Conservation (phyloP, 2,329 filamentous ascomycete genomes). For the Aspergillus persii region DNA sequence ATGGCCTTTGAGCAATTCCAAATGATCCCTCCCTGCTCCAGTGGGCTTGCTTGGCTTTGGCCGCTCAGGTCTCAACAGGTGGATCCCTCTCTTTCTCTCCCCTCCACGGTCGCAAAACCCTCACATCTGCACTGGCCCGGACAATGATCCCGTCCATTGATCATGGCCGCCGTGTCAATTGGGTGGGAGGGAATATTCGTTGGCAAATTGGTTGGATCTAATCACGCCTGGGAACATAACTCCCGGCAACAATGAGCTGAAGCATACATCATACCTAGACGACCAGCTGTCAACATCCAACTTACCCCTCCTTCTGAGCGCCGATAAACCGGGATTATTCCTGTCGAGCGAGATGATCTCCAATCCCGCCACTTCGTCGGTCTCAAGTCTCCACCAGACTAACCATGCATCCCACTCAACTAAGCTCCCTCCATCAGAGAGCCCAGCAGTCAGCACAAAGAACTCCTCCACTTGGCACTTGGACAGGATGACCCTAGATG, state of each 20-base stretch:
- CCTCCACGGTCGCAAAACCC: background rate
- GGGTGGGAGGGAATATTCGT: background rate
- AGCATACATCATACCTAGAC: background rate
- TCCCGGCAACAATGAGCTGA: background rate
- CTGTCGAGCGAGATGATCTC: background rate
- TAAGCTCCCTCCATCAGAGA: background rate
- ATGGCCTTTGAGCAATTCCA: background rate
- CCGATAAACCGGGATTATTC: background rate
- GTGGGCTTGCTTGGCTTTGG: background rate
- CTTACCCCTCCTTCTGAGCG: background rate
- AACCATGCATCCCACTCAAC: background rate
- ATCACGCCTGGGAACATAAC: background rate
- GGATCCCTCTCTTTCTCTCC: background rate
- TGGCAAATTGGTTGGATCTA: background rate
- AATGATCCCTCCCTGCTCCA: background rate
- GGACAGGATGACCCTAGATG: background rate
- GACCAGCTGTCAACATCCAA: background rate
- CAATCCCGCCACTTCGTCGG: background rate
- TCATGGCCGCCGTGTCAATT: background rate
- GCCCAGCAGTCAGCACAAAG: background rate
- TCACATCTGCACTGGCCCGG: background rate
- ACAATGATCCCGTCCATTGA: background rate
- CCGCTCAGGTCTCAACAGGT: too few relatives aligned
- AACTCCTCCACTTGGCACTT: background rate
- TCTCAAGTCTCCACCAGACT: background rate